phyloP scores from a whole-genome alignment of 768 basidiomycete species.

The Russula sp. region DNA sequence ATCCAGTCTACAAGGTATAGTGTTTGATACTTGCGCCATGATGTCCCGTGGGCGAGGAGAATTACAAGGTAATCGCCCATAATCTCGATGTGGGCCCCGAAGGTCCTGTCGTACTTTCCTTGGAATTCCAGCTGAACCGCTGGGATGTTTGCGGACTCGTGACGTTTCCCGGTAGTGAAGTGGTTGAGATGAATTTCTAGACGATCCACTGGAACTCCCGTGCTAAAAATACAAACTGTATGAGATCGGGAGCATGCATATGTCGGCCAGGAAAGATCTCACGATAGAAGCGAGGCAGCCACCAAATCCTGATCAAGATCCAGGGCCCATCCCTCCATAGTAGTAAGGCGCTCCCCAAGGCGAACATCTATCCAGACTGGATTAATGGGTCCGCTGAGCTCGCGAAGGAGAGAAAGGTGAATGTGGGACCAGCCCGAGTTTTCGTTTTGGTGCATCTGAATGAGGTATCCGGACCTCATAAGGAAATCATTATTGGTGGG shows the following conservation, averaged over 20 bases:
- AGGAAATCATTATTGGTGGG: slow-evolving; percentile 1
- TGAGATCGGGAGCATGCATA: slow-evolving; percentile 2
- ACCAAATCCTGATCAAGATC: slow-evolving; percentile 21
- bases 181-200: slow-evolving; percentile 9
- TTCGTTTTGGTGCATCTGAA: neutral
- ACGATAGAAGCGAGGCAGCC: slow-evolving; percentile 8
- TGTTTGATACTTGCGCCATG: neutral
- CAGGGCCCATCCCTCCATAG: slow-evolving; percentile 20
- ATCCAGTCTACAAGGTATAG: slow-evolving; percentile 20
- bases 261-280: neutral
- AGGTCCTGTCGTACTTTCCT: neutral
- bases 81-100: slow-evolving; percentile 2
- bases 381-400: neutral
- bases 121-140: slow-evolving; percentile 5
- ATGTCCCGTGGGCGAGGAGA: slow-evolving; percentile 13
- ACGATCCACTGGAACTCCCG: neutral
- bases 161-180: slow-evolving; percentile 4
- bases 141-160: slow-evolving; percentile 3
- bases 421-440: slow-evolving; percentile 14
- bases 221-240: neutral
- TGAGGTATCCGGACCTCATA: slow-evolving; percentile 14
- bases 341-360: slow-evolving; percentile 31
- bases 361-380: slow-evolving; percentile 6
- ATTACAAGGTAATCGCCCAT: slow-evolving; percentile 16
- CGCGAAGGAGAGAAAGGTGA: slow-evolving; percentile 8